These are phyloP conservation scores for Backusella parvicylindrica DNA, from an alignment of 192 early-diverging fungal species.

Conservation along the genomic window DNA sequence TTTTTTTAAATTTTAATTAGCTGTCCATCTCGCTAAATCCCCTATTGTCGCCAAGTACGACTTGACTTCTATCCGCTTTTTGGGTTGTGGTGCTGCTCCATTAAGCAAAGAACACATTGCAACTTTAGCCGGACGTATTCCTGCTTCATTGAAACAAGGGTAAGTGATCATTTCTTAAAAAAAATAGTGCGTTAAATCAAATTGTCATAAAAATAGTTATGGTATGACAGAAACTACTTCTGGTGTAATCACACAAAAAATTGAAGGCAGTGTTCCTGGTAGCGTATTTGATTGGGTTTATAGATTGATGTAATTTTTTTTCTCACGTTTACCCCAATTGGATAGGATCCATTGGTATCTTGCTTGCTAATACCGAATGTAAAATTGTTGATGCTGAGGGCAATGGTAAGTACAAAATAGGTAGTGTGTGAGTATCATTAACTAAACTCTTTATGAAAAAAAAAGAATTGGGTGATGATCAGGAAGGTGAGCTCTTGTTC, in stretches of 20 bases:
- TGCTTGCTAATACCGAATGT: slow-evolving; percentile 39
- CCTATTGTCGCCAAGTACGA: slow-evolving; percentile 72
- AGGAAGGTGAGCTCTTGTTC: slow-evolving; percentile 45
- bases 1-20: slow-evolving; percentile 20
- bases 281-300: background rate
- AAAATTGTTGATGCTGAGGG: slow-evolving; percentile 50
- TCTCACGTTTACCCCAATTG: background rate
- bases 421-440: background rate
- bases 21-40: slow-evolving; percentile 70
- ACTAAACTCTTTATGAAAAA: background rate
- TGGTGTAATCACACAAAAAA: slow-evolving; percentile 26
- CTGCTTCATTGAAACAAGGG: slow-evolving; percentile 38
- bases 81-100: slow-evolving; percentile 82
- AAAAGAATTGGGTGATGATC: slow-evolving; percentile 40
- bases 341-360: slow-evolving; percentile 43
- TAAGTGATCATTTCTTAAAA: background rate
- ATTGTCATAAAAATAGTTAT: slow-evolving; percentile 39
- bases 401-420: slow-evolving; percentile 32
- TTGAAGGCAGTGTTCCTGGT: background rate
- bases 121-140: slow-evolving; percentile 48
- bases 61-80: slow-evolving; percentile 56
- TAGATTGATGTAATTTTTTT: background rate
- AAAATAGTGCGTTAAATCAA: background rate
- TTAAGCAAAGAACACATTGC: slow-evolving; percentile 65
- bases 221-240: slow-evolving; percentile 59